Evolutionary conservation across 2,329 filamentous ascomycete genomes (phyloP).

Genomic region (Colletotrichum tabaci): DNA sequence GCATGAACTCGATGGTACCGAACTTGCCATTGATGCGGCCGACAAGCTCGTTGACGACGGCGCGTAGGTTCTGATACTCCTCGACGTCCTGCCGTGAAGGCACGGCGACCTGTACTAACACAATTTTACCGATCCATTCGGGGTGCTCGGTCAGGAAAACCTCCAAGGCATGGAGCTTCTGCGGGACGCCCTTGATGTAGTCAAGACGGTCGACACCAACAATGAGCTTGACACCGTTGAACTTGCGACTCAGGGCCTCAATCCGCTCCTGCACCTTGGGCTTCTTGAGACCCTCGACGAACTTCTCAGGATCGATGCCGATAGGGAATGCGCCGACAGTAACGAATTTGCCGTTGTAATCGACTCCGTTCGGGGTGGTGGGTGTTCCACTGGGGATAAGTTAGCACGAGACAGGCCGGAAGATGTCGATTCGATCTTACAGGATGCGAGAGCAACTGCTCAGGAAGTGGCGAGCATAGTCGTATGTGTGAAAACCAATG

Average conservation of each 20-base stretch:
- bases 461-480: constrained; percentile 98
- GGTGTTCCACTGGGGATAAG: constrained; percentile 66
- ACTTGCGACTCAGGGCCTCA: constrained; percentile 86
- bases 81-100: constrained; percentile 96
- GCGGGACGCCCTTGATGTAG: constrained; percentile 98
- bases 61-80: constrained; percentile 96
- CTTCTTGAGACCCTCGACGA: constrained; percentile 88
- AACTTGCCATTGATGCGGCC: constrained; percentile 98
- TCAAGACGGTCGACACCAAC: constrained; percentile 97
- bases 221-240: constrained; percentile 95
- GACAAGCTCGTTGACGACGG: constrained; percentile 96
- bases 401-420: background rate
- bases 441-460: constrained; percentile 97
- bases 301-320: constrained; percentile 97
- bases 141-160: constrained; percentile 97
- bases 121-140: constrained; percentile 98
- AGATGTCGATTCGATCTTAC: constrained; percentile 58
- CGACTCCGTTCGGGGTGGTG: constrained; percentile 93
- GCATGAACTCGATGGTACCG: constrained; percentile 98
- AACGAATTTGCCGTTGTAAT: constrained; percentile 89
- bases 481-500: constrained; percentile 98
- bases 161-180: constrained; percentile 96
- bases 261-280: constrained; percentile 91
- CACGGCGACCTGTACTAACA: constrained; percentile 95
- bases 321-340: constrained; percentile 97